Conservation (phyloP, 495 filamentous ascomycete genomes). For the Parathielavia hyrcaniae region DNA sequence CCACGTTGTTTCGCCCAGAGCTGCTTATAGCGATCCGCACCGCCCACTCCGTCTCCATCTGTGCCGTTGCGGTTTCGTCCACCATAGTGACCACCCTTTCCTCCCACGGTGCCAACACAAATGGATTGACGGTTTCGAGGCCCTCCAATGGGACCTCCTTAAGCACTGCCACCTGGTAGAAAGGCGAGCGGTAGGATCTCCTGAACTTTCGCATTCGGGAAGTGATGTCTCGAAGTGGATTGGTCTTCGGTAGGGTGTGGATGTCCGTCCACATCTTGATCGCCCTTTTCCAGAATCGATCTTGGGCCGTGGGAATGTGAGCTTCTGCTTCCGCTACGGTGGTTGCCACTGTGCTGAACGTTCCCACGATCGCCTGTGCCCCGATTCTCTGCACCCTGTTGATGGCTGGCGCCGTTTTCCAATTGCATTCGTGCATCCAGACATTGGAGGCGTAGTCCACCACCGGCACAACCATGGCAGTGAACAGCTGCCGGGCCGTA, state of each 20-base stretch:
- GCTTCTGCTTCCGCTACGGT: conserved; percentile 26
- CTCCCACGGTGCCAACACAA: background rate
- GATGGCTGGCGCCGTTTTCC: conserved; percentile 22
- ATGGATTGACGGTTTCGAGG: background rate
- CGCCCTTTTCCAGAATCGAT: background rate
- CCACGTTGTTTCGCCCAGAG: background rate
- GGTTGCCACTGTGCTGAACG: conserved; percentile 25
- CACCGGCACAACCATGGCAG: conserved; percentile 28
- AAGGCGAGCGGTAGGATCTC: background rate
- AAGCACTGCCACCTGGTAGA: background rate
- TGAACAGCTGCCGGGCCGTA: conserved; percentile 32
- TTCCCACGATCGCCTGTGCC: conserved; percentile 33
- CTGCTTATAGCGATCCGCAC: background rate
- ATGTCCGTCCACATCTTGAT: conserved; percentile 2
- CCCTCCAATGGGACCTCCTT: background rate
- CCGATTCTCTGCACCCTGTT: conserved; percentile 32
- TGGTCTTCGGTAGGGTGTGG: too few relatives aligned
- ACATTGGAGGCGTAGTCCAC: conserved; percentile 36
- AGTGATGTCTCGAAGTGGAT: background rate
- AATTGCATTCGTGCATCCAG: conserved; percentile 31
- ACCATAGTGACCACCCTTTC: background rate
- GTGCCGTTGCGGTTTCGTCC: background rate
- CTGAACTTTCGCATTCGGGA: background rate
- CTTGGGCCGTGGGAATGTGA: background rate
- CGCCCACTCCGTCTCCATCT: background rate